Percentiles rank a stretch among this genome's conserved stretches.
Evolutionary conservation across 1,284 basidiomycete species (phyloP).

Genomic region (Vanrija sp.): DNA sequence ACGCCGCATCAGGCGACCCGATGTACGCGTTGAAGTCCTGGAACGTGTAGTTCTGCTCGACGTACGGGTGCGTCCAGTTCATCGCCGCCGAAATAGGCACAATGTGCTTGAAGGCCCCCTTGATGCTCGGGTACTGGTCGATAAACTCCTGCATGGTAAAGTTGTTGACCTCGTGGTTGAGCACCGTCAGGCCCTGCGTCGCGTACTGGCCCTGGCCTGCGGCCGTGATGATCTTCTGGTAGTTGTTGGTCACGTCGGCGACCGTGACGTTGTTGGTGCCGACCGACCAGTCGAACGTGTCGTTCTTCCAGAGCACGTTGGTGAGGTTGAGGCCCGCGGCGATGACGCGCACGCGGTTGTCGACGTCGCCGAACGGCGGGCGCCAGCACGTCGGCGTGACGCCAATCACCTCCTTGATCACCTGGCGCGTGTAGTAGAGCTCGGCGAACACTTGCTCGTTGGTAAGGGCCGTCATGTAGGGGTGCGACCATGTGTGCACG

Average conservation of each 20-base stretch:
- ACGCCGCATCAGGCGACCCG: background rate
- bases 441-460: constrained; percentile 56
- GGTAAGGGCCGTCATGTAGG: constrained; percentile 53
- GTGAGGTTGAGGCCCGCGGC: constrained; percentile 52
- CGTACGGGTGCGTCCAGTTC: constrained; percentile 51
- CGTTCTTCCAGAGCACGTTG: constrained; percentile 53
- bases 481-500: constrained; percentile 52
- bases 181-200: constrained; percentile 48
- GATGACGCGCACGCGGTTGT: constrained; percentile 55
- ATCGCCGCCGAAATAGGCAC: constrained; percentile 46
- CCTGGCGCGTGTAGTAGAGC: constrained; percentile 55
- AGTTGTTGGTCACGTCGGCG: constrained; percentile 49
- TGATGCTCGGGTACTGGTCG: constrained; percentile 38
- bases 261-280: constrained; percentile 35
- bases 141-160: constrained; percentile 46
- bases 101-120: constrained; percentile 41
- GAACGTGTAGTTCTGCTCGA: constrained; percentile 48
- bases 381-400: constrained; percentile 53
- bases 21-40: constrained; percentile 30
- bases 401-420: constrained; percentile 53
- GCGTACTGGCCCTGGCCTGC: constrained; percentile 44
- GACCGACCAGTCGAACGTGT: constrained; percentile 52
- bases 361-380: constrained; percentile 53
- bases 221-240: constrained; percentile 48
- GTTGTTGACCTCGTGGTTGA: constrained; percentile 52